These are phyloP conservation scores for Dryas octopetala DNA, from an alignment of 306 rosid genomes.

Conservation along the genomic window DNA sequence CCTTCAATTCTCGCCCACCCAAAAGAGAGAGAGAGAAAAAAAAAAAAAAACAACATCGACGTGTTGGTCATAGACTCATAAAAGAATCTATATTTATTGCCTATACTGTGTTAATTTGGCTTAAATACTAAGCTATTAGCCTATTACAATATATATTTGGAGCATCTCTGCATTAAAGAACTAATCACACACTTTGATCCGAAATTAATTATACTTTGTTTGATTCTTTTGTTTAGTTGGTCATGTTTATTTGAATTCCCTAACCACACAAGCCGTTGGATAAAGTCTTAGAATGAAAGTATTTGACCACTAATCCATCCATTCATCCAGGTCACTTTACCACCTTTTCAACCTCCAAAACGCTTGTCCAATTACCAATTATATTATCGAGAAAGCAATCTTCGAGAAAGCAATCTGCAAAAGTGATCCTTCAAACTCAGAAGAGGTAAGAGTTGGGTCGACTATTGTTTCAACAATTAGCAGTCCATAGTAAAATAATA, in stretches of 20 bases:
- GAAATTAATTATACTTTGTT: neutral
- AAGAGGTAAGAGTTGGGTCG: conserved; percentile 23
- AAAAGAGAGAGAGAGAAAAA: neutral
- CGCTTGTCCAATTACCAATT: neutral
- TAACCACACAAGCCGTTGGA: neutral
- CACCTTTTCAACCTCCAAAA: conserved; percentile 7
- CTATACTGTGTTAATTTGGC: conserved; percentile 10
- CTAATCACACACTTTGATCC: neutral
- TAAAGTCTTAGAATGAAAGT: conserved; percentile 3
- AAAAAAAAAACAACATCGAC: neutral
- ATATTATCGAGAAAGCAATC: neutral
- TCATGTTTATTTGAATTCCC: neutral
- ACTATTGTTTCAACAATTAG: neutral
- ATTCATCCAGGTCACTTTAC: neutral
- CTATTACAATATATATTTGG: neutral
- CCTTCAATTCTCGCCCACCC: neutral
- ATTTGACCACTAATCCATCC: conserved; percentile 9
- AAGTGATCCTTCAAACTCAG: conserved; percentile 19
- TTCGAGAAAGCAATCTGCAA: neutral
- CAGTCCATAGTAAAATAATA: neutral
- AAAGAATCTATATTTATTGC: conserved; percentile 3
- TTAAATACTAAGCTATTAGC: conserved; percentile 6
- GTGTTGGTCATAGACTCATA: neutral
- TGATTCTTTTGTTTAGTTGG: conserved; percentile 8
- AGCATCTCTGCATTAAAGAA: conserved; percentile 2